Evolutionary conservation across 257 asterid genomes (phyloP), one percentile per base, ranked within the genome.

Genomic region (Penstemon davidsonii): DNA sequence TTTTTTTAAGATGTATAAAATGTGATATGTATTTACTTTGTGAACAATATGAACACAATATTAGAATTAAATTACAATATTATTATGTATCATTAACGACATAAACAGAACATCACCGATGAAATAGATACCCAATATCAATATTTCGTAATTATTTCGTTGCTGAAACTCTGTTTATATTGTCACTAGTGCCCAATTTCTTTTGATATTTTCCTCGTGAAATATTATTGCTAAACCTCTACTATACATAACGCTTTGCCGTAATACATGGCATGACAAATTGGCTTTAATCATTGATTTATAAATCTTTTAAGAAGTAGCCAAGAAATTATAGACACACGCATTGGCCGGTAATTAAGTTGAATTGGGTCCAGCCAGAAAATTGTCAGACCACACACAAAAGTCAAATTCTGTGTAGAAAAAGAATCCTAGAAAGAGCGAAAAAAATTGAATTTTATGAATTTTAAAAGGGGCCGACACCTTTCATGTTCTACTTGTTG

Each of bases 351-450:
- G 54, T 49, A 15, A 15, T 25, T 25, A 25, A 25, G 33, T 25
- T 25, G 2, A 1, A 25, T 25, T 25, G 51, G 54, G 54, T 49
- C 54, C 18, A 15, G 54, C 6, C 4, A 5, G 46, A 8, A 43
- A 43, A 43, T 11, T n/a, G 40, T 52, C 52, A 73, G 45, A 63
- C 42, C 68, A 41, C 54, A 55, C 59, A 25, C 33, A 55, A 80
- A 71, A 76, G 86, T 78, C 83, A 76, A 74, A 74, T 69, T 46
- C 44, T 50, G 0, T 63, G 73, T 42, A 64, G 18, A 61, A 65
- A 75, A 69, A 78, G 85, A 83, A 83, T 83, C 80, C 80, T 65
- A 78, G 73, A 83, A 80, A 70, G 83, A 72, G 61, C 44, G 38
- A 45, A 49, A 5, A 61, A 18, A n/a, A 66, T 44, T 4, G 33